Conservation (phyloP, 257 asterid genomes). For the Solanum gracilifrons region DNA sequence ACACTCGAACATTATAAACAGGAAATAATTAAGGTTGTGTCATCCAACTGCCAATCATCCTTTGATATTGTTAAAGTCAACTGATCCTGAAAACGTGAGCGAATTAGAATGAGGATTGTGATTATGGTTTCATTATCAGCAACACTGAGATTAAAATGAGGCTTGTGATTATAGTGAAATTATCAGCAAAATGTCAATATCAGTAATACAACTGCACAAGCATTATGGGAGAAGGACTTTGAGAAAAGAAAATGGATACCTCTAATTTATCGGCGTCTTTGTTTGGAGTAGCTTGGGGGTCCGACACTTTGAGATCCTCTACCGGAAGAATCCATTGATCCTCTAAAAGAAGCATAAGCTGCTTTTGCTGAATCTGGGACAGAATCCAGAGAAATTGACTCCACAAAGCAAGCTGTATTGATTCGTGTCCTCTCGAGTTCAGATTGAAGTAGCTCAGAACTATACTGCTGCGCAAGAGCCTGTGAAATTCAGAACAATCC, state of each 20-base stretch:
- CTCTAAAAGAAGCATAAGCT: constrained; percentile 91
- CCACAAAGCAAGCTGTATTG: constrained; percentile 92
- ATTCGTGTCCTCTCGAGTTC: constrained; percentile 93
- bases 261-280: constrained; percentile 57
- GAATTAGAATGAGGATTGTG: background rate
- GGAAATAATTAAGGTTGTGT: background rate
- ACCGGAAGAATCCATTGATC: constrained; percentile 47
- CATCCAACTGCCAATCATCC: background rate
- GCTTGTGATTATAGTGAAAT: background rate
- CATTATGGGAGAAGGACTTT: background rate
- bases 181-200: background rate
- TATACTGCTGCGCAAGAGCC: constrained; percentile 95
- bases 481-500: constrained; percentile 9
- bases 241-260: background rate
- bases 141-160: background rate
- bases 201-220: background rate
- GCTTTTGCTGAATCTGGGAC: constrained; percentile 97
- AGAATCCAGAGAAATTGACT: constrained; percentile 63
- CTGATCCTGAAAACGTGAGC: background rate
- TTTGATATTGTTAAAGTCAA: background rate
- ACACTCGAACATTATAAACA: background rate
- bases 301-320: constrained; percentile 40
- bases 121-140: background rate
- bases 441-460: constrained; percentile 74
- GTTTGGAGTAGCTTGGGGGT: constrained; percentile 79